Evolutionary conservation across 177 flowering plant species (phyloP).

Genomic region (Tripterygium wilfordii): DNA sequence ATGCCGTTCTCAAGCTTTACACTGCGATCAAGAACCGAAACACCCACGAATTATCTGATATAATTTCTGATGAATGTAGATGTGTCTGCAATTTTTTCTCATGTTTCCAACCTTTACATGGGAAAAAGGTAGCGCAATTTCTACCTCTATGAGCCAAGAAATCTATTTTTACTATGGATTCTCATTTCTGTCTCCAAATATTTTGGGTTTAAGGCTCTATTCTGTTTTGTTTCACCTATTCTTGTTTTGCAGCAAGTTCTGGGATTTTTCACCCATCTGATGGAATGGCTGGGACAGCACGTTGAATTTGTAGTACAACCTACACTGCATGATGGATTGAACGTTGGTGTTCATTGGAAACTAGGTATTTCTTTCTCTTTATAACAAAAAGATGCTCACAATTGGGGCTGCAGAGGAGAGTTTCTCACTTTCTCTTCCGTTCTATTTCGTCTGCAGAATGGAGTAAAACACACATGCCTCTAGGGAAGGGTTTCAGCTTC

Average conservation of each 20-base stretch:
- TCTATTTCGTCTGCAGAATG: slow-evolving; percentile 34
- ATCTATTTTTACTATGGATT: too few relatives aligned
- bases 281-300: slow-evolving; percentile 33
- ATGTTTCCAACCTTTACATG: slow-evolving; percentile 29
- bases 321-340: slow-evolving; percentile 47
- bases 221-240: neutral
- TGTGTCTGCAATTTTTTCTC: slow-evolving; percentile 50
- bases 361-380: slow-evolving; percentile 25
- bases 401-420: too few relatives aligned
- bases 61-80: slow-evolving; percentile 54
- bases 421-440: neutral
- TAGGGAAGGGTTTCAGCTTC: slow-evolving; percentile 60
- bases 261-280: slow-evolving; percentile 41
- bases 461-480: slow-evolving; percentile 27
- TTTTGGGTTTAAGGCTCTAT: too few relatives aligned
- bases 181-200: too few relatives aligned
- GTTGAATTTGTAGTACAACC: slow-evolving; percentile 46
- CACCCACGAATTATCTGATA: slow-evolving; percentile 33
- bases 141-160: neutral
- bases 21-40: slow-evolving; percentile 40
- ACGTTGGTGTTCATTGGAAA: slow-evolving; percentile 47
- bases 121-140: slow-evolving; percentile 72
- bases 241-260: slow-evolving; percentile 48
- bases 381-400: too few relatives aligned
- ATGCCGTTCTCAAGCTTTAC: slow-evolving; percentile 49